Conservation (phyloP, 148 eudicot genomes). For the Oxyria digyna region DNA sequence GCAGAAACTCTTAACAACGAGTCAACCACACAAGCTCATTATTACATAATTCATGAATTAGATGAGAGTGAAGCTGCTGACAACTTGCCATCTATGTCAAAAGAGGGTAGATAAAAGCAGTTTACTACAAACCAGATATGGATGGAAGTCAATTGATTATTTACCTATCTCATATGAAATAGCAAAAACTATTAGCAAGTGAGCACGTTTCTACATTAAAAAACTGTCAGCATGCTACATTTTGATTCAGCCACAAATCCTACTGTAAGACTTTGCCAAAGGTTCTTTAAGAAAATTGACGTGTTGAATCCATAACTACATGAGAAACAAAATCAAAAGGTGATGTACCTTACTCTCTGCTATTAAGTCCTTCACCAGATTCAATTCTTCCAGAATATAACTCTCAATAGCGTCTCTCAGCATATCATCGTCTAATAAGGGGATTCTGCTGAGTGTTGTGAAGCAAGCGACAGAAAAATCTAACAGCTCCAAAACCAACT, state of each 20-base stretch:
- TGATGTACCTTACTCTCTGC: conserved; percentile 53
- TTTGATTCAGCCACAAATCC: not conserved
- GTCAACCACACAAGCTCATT: not conserved
- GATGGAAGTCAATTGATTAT: not conserved
- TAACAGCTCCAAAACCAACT: conserved; percentile 64
- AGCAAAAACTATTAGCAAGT: not conserved
- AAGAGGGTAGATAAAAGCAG: not conserved
- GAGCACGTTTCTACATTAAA: not conserved
- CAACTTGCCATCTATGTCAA: not conserved
- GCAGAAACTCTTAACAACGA: not conserved
- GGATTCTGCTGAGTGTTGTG: conserved; percentile 44
- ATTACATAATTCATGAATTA: not conserved
- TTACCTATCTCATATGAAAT: not conserved
- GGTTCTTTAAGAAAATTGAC: not conserved
- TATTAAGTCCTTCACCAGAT: conserved; percentile 44
- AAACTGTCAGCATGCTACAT: not conserved
- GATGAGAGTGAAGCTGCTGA: not conserved
- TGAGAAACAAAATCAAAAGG: not conserved
- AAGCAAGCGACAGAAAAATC: conserved; percentile 55
- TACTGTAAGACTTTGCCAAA: not conserved
- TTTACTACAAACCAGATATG: not conserved
- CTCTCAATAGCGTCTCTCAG: conserved; percentile 38
- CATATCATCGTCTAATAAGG: conserved; percentile 32
- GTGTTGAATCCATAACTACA: not conserved
- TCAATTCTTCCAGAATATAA: conserved; percentile 44